Evolutionary conservation across 1,139 yeast species (phyloP).

Genomic region (Zygoascus meyerae): DNA sequence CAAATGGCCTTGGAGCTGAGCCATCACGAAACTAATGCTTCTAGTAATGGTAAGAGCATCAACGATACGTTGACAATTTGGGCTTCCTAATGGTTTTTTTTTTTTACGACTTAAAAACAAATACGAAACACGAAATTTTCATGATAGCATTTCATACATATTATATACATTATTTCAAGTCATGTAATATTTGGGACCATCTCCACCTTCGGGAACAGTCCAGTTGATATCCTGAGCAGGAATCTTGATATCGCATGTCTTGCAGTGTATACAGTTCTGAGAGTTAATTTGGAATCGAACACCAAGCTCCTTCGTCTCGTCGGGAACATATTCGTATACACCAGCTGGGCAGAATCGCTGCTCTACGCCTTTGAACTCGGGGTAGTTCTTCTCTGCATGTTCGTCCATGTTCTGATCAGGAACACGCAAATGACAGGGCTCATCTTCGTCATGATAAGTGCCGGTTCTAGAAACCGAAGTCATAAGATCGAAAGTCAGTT

Average conservation of each 20-base stretch:
- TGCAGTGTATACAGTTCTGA: constrained; percentile 96
- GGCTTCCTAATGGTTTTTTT: constrained; percentile 14
- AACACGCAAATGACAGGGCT: constrained; percentile 78
- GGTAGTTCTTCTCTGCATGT: constrained; percentile 66
- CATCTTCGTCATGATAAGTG: constrained; percentile 92
- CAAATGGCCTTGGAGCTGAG: constrained; percentile 37
- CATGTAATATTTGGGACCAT: constrained; percentile 91
- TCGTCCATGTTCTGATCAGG: constrained; percentile 59
- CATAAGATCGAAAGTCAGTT: constrained; percentile 78
- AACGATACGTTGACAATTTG: constrained; percentile 15
- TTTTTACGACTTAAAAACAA: background rate
- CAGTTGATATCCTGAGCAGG: constrained; percentile 92
- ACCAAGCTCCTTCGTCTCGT: constrained; percentile 50
- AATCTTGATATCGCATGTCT: constrained; percentile 94
- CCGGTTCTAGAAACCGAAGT: constrained; percentile 95
- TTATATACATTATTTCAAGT: constrained; percentile 36
- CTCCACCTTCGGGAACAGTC: constrained; percentile 98
- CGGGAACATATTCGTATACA: constrained; percentile 86
- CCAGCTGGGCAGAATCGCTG: constrained; percentile 97
- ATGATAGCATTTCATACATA: background rate
- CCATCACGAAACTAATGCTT: constrained; percentile 2
- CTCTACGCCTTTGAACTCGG: constrained; percentile 79
- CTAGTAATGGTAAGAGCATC: constrained; percentile 7
- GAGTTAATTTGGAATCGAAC: constrained; percentile 88
- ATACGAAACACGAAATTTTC: constrained; percentile 1